Base-by-base conservation (phyloP, 2,329 filamentous ascomycete genomes). In the Penicillium sp. region DNA sequence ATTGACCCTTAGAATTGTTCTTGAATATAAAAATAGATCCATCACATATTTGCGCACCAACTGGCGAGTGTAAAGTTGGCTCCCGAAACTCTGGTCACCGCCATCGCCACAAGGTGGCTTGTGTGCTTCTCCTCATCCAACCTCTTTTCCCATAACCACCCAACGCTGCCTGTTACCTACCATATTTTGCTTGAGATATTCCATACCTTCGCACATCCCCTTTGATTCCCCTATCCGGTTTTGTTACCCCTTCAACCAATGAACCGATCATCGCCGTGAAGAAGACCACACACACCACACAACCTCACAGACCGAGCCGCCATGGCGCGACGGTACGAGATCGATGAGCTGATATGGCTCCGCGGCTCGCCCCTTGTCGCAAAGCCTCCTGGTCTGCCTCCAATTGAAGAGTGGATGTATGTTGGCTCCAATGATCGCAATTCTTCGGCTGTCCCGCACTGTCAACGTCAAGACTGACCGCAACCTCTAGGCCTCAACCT, bases 331-430 rank as follows among this genome's bases (percentile, higher is more conserved):
- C 84, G 85, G 80, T 97, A 97, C 75, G 84, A 89, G 61, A 81
- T 84, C 75, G 90, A 92, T 63, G 83, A 89, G 76, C 81, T 97
- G 66, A 80, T 91, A 68, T 82, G 83, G 73, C 80, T 97, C 69
- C 85, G 88, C 76, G 82, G 88, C 59, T 97, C 93, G 63, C 92
- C 92, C 64, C 81, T 96, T 74, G 92, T 92, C 70, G 79, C 83
- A 67, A 95, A 90, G 76, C 93, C 93, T 46, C 80, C 87, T 62
- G 84, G 82, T 62, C 82, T 97, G 45, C 92, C 92, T 63, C 89
- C 91, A 27, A 84, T 88, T 62, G 91, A 96, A 78, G 91, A 96
- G 80, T 97, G 92, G 92, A 96, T 97, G 91, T 96, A 81, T 72
- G 84, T 60, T 29, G 56, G 4, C 23, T n/a, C 63, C 53, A 60